Evolutionary conservation across 768 basidiomycete genomes (phyloP).

Genomic region (Wakefieldia striispora): DNA sequence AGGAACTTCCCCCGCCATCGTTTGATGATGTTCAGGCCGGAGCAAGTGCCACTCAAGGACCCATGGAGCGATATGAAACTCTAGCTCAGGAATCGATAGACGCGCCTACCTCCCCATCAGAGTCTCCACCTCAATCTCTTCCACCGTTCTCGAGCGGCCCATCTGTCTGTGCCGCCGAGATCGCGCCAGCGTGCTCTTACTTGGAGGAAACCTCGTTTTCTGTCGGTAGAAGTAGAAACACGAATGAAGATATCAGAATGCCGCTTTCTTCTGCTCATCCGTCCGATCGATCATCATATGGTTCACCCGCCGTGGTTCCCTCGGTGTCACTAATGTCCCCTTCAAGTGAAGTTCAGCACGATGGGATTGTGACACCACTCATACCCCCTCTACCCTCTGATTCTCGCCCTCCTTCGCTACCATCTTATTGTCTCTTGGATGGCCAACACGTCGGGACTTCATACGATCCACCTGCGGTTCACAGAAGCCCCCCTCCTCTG

Average conservation of each 20-base stretch:
- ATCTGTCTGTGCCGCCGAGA: neutral
- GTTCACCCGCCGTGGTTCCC: neutral
- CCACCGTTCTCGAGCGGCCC: neutral
- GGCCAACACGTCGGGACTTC: neutral
- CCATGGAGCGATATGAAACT: neutral
- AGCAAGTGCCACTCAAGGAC: neutral
- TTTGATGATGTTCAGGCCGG: conserved; percentile 17
- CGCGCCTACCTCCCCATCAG: neutral
- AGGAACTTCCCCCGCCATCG: conserved; percentile 23
- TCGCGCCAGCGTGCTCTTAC: neutral
- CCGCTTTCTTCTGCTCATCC: neutral
- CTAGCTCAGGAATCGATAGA: neutral
- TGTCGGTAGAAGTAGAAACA: neutral
- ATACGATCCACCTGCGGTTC: neutral
- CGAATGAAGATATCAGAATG: neutral
- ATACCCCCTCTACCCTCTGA: neutral
- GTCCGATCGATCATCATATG: neutral
- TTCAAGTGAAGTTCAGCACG: neutral
- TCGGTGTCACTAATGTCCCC: neutral
- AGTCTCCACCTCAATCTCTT: neutral
- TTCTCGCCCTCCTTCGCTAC: neutral
- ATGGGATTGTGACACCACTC: neutral
- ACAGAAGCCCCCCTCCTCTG: conserved; percentile 1
- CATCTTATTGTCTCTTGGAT: neutral
- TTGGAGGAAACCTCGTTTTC: neutral